Percentiles rank a stretch among this genome's conserved stretches.
phyloP scores from a whole-genome alignment of 345 rosid species.

The Eutrema heterophyllum region DNA sequence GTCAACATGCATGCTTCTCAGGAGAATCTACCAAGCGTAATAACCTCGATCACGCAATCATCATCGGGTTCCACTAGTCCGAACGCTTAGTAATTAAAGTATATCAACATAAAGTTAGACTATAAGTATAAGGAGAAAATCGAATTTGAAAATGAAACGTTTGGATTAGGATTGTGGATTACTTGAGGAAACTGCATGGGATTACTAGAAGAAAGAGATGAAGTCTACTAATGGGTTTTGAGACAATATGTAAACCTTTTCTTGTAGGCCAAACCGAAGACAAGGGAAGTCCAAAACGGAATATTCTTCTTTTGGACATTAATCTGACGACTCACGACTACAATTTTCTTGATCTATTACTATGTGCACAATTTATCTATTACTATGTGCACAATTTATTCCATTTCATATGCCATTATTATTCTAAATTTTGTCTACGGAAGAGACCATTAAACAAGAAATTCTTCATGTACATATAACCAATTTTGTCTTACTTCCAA shows the following conservation, averaged over 20 bases:
- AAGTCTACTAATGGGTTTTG: slow-evolving; percentile 13
- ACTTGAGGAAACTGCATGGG: slow-evolving; percentile 24
- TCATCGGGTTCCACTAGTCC: too few species aligned
- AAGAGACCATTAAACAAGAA: not conserved
- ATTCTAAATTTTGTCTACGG: not conserved
- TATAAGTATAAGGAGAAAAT: slow-evolving; percentile 23
- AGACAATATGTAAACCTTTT: slow-evolving; percentile 12
- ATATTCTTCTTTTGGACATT: not conserved
- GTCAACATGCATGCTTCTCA: too few species aligned
- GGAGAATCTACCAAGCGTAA: too few species aligned
- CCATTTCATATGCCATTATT: not conserved
- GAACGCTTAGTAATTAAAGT: not conserved
- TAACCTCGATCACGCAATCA: too few species aligned
- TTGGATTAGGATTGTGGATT: slow-evolving; percentile 24
- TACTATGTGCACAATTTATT: not conserved
- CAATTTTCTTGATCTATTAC: not conserved
- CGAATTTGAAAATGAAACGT: slow-evolving; percentile 15
- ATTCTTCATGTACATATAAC: not conserved
- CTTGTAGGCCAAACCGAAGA: slow-evolving; percentile 21
- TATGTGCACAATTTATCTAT: not conserved
- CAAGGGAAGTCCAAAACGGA: not conserved
- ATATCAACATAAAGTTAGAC: not conserved
- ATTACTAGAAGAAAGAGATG: slow-evolving; percentile 19
- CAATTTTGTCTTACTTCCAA: not conserved
- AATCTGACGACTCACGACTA: not conserved